Percentiles rank a stretch among this genome's conserved stretches.
phyloP scores from a whole-genome alignment of 2,329 filamentous ascomycete genomes.

The Cryphonectria parasitica region DNA sequence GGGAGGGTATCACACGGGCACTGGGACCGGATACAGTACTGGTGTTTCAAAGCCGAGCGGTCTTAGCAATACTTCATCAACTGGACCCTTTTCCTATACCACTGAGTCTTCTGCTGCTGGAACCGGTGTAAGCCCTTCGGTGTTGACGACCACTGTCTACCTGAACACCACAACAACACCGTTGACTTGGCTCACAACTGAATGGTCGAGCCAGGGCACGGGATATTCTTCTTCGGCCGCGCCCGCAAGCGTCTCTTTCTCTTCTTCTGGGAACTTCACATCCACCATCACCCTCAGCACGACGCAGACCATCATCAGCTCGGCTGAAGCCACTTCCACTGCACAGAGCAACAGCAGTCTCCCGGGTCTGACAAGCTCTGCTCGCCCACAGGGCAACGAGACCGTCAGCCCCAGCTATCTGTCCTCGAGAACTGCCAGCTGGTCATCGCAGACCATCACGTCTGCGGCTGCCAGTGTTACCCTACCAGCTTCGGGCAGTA shows the following conservation, averaged over 20 bases:
- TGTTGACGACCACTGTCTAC: neutral
- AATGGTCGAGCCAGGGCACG: slow-evolving; percentile 21
- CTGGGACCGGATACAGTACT: neutral
- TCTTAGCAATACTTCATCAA: neutral
- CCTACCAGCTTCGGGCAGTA: neutral
- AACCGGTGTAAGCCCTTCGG: neutral
- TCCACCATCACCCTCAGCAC: neutral
- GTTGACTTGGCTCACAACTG: slow-evolving; percentile 22
- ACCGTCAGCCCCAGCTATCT: slow-evolving; percentile 2
- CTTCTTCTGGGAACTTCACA: neutral
- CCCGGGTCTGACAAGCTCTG: slow-evolving; percentile 5
- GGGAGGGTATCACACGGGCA: slow-evolving; percentile 1
- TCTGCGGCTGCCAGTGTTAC: neutral
- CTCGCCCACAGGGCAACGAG: slow-evolving; percentile 1
- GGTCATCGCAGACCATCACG: slow-evolving; percentile 5
- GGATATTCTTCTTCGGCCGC: slow-evolving; percentile 4
- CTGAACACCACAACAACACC: slow-evolving; percentile 21
- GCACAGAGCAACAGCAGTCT: slow-evolving; percentile 1
- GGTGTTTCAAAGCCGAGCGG: neutral
- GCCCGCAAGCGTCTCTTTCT: neutral
- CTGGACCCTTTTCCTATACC: neutral
- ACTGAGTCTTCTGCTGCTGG: neutral
- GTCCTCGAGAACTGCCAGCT: neutral
- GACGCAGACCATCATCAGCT: slow-evolving; percentile 2
- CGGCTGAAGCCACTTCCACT: neutral